These are phyloP conservation scores for Citrus glauca DNA, from an alignment of 345 rosid species.

Conservation along the genomic window DNA sequence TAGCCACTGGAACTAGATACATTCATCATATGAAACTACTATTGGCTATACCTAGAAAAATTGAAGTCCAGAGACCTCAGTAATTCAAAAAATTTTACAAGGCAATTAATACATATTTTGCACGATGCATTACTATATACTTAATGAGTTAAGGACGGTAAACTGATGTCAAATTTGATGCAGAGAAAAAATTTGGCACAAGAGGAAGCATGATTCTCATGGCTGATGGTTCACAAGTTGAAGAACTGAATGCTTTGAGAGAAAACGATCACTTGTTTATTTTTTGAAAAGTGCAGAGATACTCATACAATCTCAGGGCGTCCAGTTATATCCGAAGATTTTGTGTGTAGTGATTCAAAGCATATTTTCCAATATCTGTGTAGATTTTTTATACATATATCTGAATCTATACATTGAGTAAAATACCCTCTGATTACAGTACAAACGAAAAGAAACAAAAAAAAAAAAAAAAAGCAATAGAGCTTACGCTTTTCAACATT, in stretches of 20 bases:
- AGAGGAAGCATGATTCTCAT: slow-evolving; percentile 62
- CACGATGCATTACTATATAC: neutral
- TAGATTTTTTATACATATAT: neutral
- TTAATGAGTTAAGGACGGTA: neutral
- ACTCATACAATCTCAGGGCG: neutral
- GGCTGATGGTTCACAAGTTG: slow-evolving; percentile 79
- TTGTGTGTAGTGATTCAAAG: neutral
- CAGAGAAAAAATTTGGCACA: slow-evolving; percentile 76
- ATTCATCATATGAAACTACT: neutral
- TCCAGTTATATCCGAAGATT: neutral
- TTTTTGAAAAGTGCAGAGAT: slow-evolving; percentile 28
- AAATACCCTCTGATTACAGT: neutral
- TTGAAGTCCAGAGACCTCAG: neutral
- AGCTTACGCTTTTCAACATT: slow-evolving; percentile 21
- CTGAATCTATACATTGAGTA: neutral
- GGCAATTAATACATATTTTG: neutral
- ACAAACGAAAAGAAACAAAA: neutral
- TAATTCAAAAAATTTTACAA: neutral
- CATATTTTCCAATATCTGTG: neutral
- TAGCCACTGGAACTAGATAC: neutral
- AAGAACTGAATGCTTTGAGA: slow-evolving; percentile 67
- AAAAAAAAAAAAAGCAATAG: neutral
- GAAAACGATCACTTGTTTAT: slow-evolving; percentile 77
- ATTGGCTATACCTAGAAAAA: neutral
- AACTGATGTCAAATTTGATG: slow-evolving; percentile 12